phyloP scores from a whole-genome alignment of 2,329 filamentous ascomycete genomes.

The Talaromyces sp. region DNA sequence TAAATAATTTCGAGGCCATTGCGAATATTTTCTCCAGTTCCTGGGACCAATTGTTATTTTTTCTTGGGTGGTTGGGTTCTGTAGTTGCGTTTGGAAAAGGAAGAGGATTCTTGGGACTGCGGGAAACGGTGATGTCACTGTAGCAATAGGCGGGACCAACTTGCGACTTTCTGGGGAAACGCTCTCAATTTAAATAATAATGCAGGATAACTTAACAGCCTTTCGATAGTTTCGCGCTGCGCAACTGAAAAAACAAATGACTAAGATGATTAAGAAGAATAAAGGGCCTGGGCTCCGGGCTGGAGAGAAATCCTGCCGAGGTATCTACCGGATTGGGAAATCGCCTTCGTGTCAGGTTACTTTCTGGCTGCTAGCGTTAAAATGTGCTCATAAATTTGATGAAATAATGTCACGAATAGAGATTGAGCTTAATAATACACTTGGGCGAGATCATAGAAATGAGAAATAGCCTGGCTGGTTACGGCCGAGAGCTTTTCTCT shows the following conservation, averaged over 20 bases:
- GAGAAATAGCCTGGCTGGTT: neutral
- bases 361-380: neutral
- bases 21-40: constrained; percentile 1
- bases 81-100: neutral
- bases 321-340: neutral
- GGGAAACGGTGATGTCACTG: neutral
- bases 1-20: constrained; percentile 63
- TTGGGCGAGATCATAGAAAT: neutral
- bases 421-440: neutral
- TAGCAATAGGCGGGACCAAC: neutral
- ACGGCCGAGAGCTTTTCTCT: neutral
- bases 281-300: neutral
- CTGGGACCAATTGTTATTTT: neutral
- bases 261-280: neutral
- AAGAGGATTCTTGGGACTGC: neutral
- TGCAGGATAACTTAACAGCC: neutral
- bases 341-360: neutral
- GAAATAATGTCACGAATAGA: neutral
- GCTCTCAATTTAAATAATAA: neutral
- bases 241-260: neutral
- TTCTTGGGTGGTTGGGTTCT: neutral
- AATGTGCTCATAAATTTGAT: neutral
- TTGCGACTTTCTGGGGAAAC: neutral
- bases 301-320: neutral
- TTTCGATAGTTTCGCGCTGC: neutral